A percentile compares a stretch with the other conserved stretches of the same genome.
These are phyloP conservation scores for Hydrangea macrophylla DNA, from an alignment of 148 eudicot genomes.

Conservation along the genomic window DNA sequence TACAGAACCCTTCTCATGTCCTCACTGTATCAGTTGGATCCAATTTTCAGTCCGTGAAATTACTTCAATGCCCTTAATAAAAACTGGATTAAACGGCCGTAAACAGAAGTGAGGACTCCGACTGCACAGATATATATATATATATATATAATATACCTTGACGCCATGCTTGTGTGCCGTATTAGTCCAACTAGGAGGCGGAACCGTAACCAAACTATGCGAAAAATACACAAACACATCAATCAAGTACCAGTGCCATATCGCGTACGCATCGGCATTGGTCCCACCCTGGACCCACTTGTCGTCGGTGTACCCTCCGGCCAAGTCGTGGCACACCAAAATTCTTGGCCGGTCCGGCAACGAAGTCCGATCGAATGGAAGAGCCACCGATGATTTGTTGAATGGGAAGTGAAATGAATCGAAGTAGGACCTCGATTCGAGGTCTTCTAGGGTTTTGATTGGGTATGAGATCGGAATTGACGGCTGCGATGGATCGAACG, in stretches of 20 bases:
- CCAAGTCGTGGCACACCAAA: conserved; percentile 93
- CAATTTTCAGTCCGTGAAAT: no score
- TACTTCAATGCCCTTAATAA: no score
- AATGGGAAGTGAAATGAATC: conserved; percentile 73
- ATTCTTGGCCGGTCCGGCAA: conserved; percentile 53
- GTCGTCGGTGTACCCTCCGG: conserved; percentile 83
- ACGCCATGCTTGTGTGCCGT: conserved; percentile 87
- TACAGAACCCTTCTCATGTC: no score
- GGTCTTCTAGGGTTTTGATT: conserved; percentile 61
- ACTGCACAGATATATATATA: neutral
- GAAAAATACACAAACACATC: conserved; percentile 95
- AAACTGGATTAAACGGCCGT: no score
- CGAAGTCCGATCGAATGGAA: conserved; percentile 6
- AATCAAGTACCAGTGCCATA: conserved; percentile 97
- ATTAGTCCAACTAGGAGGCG: conserved; percentile 92
- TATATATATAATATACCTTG: conserved; percentile 39
- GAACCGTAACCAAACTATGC: conserved; percentile 79
- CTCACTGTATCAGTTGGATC: no score
- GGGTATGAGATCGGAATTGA: conserved; percentile 68
- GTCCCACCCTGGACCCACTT: conserved; percentile 79
- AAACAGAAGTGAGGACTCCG: no score
- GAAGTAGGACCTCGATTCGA: conserved; percentile 65
- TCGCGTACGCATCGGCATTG: conserved; percentile 64
- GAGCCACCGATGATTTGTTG: conserved; percentile 39
- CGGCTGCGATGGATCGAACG: conserved; percentile 54